Percentiles rank a stretch among this genome's conserved stretches.
Conservation (phyloP, 2,329 filamentous ascomycete genomes). For the Myriosclerotinia scirpicola region DNA sequence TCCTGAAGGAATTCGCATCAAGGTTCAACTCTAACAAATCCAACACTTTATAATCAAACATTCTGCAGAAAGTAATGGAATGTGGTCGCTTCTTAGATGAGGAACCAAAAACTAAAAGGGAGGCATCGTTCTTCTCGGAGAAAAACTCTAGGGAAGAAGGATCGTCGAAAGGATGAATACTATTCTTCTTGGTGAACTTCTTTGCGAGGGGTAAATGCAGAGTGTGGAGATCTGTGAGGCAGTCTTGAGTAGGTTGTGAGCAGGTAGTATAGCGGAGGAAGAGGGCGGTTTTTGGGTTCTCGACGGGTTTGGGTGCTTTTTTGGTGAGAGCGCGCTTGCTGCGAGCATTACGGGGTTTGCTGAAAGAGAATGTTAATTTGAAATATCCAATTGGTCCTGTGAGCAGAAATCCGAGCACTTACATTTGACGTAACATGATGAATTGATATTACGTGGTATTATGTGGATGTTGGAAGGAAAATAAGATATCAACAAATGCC, state of each 20-base stretch:
- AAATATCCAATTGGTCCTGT: neutral
- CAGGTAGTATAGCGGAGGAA: constrained; percentile 86
- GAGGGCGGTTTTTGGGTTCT: constrained; percentile 87
- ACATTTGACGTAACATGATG: constrained; percentile 43
- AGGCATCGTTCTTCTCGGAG: constrained; percentile 92
- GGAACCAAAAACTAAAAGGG: constrained; percentile 78
- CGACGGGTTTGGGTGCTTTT: constrained; percentile 81
- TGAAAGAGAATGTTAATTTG: constrained; percentile 37
- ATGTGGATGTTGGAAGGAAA: constrained; percentile 15
- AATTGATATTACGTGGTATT: constrained; percentile 27
- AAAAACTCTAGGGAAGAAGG: constrained; percentile 88
- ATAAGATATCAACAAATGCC: constrained; percentile 25
- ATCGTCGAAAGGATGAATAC: constrained; percentile 92
- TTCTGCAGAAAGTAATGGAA: constrained; percentile 76
- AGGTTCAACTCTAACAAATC: constrained; percentile 94
- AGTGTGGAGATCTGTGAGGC: constrained; percentile 79
- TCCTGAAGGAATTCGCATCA: constrained; percentile 69
- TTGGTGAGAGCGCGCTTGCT: constrained; percentile 94
- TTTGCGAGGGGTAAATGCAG: constrained; percentile 82
- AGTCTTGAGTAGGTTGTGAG: constrained; percentile 78
- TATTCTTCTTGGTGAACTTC: constrained; percentile 97
- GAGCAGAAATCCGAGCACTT: constrained; percentile 4
- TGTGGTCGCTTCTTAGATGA: constrained; percentile 96
- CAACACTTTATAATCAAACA: constrained; percentile 82
- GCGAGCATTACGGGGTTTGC: constrained; percentile 77